phyloP scores from a whole-genome alignment of 208 protist species.

The Acanthamoeba sp. region DNA sequence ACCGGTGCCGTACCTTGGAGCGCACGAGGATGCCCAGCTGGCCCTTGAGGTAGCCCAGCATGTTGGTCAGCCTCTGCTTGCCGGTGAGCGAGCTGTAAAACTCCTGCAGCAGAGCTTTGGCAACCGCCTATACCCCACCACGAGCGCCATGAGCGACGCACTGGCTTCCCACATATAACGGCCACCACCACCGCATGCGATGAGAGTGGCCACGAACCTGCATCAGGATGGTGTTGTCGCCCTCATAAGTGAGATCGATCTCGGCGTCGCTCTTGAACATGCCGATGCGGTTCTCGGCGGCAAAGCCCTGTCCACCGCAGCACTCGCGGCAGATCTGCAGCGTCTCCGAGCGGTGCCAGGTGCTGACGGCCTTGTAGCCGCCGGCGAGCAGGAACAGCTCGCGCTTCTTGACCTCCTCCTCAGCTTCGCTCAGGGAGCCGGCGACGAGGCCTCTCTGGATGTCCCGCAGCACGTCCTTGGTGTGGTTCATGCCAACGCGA shows the following conservation, averaged over 20 bases:
- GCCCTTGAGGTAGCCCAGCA: slow-evolving; percentile 55
- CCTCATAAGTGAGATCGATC: slow-evolving; percentile 69
- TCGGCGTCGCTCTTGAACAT: slow-evolving; percentile 70
- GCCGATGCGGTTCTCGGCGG: slow-evolving; percentile 67
- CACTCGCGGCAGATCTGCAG: slow-evolving; percentile 71
- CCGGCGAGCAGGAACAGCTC: slow-evolving; percentile 58
- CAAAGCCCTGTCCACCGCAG: slow-evolving; percentile 71
- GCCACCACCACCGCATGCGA: not conserved
- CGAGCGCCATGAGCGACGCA: not conserved
- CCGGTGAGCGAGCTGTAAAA: slow-evolving; percentile 51
- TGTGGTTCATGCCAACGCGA: slow-evolving; percentile 75
- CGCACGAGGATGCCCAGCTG: slow-evolving; percentile 44
- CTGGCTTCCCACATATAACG: too few relatives aligned
- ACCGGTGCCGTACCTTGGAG: not conserved
- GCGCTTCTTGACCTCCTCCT: slow-evolving; percentile 17
- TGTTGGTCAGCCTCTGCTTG: slow-evolving; percentile 49
- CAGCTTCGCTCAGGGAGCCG: not conserved
- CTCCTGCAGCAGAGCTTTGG: slow-evolving; percentile 28
- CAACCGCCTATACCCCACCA: not conserved
- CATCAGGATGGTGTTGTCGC: slow-evolving; percentile 68
- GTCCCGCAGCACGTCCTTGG: slow-evolving; percentile 69
- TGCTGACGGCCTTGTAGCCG: slow-evolving; percentile 62
- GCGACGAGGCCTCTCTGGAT: slow-evolving; percentile 4
- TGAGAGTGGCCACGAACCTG: not conserved
- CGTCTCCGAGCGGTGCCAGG: slow-evolving; percentile 66